These are phyloP conservation scores for Lippia alba DNA, from an alignment of 305 asterid genomes.

Conservation along the genomic window DNA sequence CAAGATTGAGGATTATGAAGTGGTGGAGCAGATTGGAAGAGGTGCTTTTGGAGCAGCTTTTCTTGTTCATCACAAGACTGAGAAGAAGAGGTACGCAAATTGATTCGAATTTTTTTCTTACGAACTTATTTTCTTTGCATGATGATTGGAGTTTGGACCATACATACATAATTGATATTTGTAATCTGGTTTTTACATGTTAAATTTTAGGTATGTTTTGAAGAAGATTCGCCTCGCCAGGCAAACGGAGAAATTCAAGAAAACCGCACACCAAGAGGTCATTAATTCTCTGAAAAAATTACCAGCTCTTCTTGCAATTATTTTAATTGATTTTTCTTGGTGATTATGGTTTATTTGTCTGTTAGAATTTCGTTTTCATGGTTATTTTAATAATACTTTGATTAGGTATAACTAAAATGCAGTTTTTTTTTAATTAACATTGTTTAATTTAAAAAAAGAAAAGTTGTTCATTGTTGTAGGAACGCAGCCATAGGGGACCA, in stretches of 20 bases:
- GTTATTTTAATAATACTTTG: conserved; percentile 15
- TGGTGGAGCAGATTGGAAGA: conserved; percentile 85
- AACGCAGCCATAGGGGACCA: conserved; percentile 5
- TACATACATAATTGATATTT: neutral
- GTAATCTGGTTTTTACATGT: neutral
- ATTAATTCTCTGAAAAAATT: neutral
- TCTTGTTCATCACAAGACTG: conserved; percentile 78
- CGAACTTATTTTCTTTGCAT: conserved; percentile 10
- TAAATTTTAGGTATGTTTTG: conserved; percentile 62
- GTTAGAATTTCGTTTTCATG: conserved; percentile 1
- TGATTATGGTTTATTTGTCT: too few relatives aligned
- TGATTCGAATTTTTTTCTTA: neutral
- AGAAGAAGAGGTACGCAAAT: conserved; percentile 57
- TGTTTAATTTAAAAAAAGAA: neutral
- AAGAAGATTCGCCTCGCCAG: conserved; percentile 84
- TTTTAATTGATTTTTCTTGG: neutral
- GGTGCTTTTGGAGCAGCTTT: conserved; percentile 94
- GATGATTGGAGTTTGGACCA: conserved; percentile 1
- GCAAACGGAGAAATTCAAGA: conserved; percentile 73
- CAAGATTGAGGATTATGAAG: conserved; percentile 78
- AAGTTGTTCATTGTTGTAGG: neutral
- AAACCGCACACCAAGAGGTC: conserved; percentile 90
- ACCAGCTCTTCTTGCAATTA: neutral
- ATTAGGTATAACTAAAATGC: conserved; percentile 2
- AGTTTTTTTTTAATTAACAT: neutral